These are phyloP conservation scores for Purshia tridentata DNA, from an alignment of 306 rosid species.

Conservation along the genomic window DNA sequence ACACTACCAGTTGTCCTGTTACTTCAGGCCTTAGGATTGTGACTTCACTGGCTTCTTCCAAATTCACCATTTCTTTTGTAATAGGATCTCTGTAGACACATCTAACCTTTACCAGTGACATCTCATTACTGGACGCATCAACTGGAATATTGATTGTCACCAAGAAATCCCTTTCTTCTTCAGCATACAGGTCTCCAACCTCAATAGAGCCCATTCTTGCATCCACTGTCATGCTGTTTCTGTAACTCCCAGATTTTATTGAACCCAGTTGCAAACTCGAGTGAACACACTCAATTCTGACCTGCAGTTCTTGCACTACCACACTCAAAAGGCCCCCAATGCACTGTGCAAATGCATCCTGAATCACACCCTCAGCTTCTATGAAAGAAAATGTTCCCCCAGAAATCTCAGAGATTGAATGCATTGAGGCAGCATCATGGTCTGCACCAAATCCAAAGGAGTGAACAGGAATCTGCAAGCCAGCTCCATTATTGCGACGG, in stretches of 20 bases:
- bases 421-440: slow-evolving; percentile 83
- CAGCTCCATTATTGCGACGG: slow-evolving; percentile 38
- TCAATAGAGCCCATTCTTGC: slow-evolving; percentile 60
- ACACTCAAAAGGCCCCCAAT: slow-evolving; percentile 95
- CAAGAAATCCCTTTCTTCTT: slow-evolving; percentile 87
- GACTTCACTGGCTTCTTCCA: slow-evolving; percentile 52
- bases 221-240: slow-evolving; percentile 43
- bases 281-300: slow-evolving; percentile 59
- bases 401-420: slow-evolving; percentile 74
- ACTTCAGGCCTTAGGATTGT: slow-evolving; percentile 67
- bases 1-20: slow-evolving; percentile 42
- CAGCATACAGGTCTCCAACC: slow-evolving; percentile 87
- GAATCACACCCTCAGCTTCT: slow-evolving; percentile 82
- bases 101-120: slow-evolving; percentile 57
- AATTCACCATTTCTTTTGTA: slow-evolving; percentile 57
- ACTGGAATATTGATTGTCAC: slow-evolving; percentile 71
- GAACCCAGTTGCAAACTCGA: slow-evolving; percentile 53
- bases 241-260: slow-evolving; percentile 79
- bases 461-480: slow-evolving; percentile 80
- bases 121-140: slow-evolving; percentile 47
- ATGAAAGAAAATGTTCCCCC: slow-evolving; percentile 97
- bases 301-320: slow-evolving; percentile 76
- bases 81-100: slow-evolving; percentile 62
- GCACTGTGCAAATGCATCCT: slow-evolving; percentile 98
- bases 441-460: slow-evolving; percentile 90